A percentile compares a stretch with the other conserved stretches of the same genome.
These are phyloP conservation scores for Xylaria acuta DNA, from an alignment of 495 filamentous ascomycete genomes.

Conservation along the genomic window DNA sequence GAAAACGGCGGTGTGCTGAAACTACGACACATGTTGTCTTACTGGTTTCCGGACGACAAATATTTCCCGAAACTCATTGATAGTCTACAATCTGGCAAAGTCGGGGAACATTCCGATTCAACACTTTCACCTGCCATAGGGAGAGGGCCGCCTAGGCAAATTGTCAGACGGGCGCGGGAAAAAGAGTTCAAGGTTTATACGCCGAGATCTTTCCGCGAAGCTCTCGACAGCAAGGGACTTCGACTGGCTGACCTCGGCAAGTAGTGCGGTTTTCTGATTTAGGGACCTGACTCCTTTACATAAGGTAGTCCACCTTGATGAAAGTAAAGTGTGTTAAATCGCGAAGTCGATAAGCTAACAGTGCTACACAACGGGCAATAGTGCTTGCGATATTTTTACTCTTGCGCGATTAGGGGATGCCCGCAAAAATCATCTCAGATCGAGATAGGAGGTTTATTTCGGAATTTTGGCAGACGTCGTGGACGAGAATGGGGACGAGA, in stretches of 20 bases:
- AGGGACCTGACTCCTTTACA: too few relatives aligned
- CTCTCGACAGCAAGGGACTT: neutral
- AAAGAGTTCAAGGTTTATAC: neutral
- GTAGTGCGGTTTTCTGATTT: too few relatives aligned
- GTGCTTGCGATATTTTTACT: too few relatives aligned
- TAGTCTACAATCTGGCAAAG: neutral
- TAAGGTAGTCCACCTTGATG: too few relatives aligned
- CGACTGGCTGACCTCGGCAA: too few relatives aligned
- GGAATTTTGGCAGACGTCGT: too few relatives aligned
- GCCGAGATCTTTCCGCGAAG: neutral
- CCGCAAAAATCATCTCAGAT: neutral
- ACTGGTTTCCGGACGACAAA: neutral
- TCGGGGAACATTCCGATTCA: neutral
- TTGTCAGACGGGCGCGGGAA: neutral
- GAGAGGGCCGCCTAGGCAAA: neutral
- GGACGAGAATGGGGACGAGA: too few relatives aligned
- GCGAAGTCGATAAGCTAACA: too few relatives aligned
- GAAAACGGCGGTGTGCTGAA: neutral
- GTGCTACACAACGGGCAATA: too few relatives aligned
- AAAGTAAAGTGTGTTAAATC: too few relatives aligned
- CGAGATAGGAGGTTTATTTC: neutral
- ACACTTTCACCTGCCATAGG: neutral
- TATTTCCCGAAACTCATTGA: conserved; percentile 7
- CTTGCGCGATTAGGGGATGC: neutral
- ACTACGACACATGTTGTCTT: neutral